These are phyloP conservation scores for Digitaria exilis DNA, from an alignment of 202 grass and related monocot species.

Conservation along the genomic window DNA sequence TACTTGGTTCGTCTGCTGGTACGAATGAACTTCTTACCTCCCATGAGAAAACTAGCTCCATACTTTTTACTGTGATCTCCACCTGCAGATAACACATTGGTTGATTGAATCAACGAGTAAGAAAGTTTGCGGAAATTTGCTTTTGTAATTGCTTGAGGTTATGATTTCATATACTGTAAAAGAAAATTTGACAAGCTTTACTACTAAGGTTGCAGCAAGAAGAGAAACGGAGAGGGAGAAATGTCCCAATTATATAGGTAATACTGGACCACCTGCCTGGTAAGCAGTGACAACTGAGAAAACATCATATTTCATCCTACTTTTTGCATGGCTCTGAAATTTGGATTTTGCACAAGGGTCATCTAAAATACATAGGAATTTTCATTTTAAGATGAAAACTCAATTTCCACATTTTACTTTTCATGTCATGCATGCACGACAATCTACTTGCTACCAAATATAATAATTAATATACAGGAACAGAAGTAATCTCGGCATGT, in stretches of 20 bases:
- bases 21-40: conserved; percentile 12
- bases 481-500: neutral
- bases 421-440: neutral
- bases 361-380: neutral
- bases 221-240: neutral
- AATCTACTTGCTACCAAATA: neutral
- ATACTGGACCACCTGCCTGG: neutral
- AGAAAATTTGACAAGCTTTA: neutral
- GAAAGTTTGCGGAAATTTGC: neutral
- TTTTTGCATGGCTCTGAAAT: neutral
- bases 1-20: neutral
- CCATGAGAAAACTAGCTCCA: neutral
- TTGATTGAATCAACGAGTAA: neutral
- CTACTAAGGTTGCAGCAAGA: neutral
- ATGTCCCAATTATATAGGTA: neutral
- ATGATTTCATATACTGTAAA: too few relatives aligned
- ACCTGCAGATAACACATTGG: neutral
- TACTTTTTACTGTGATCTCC: neutral
- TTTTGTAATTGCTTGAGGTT: too few relatives aligned
- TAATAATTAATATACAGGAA: neutral
- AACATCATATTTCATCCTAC: neutral
- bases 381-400: neutral
- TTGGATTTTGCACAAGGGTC: neutral
- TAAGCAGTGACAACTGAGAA: neutral
- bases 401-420: neutral